Base-by-base conservation (phyloP, 2,329 filamentous ascomycete genomes). In the Zymoseptoria tritici region DNA sequence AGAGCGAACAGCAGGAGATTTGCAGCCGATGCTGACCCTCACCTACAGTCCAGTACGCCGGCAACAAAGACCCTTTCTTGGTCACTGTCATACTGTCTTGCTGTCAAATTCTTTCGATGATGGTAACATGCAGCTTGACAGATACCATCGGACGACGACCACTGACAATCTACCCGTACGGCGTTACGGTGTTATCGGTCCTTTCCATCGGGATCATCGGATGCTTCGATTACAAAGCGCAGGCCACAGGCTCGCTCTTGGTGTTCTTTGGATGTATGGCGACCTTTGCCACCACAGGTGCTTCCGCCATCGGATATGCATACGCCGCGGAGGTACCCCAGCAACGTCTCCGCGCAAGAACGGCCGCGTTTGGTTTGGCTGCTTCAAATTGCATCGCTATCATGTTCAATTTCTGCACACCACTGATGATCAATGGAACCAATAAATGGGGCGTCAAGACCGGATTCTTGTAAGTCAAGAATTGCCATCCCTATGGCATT, bases 341-440 rank as follows among this genome's bases (percentile, higher is more conserved):
- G 22, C 76, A 78, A 62, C 72, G 75, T 2, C 69, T 78, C 3
- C 73, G 76, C 42, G 75, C 76, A 3, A 68, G 69, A 22, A 78
- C 76, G 4, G 73, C 74, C 0, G 74, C 68, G 1, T 77, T 72
- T 71, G 70, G 73, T 9, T 70, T 78, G 0, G 76, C 76, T 0
- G 66, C 67, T 3, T 77, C 76, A 0, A 78, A 78, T 54, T 54
- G 73, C 26, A 65, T 78, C 9, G 74, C 70, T 9, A 76, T 77
- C 60, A 76, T 79, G 73, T 78, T 79, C 57, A 78, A 73, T 56
- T 78, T 79, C 66, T 75, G 72, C 57, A 78, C 76, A 0, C 77
- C 77, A 1, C 55, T 77, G 8, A 79, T 79, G 77, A 78, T 79
- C 57, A 77, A 78, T 50, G 74, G 71, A 0, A 60, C 60, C 0